Evolutionary conservation across 2,329 filamentous ascomycete genomes (phyloP), one percentile per base, ranked within the genome.

Genomic region (Phaeosphaeria sp.): DNA sequence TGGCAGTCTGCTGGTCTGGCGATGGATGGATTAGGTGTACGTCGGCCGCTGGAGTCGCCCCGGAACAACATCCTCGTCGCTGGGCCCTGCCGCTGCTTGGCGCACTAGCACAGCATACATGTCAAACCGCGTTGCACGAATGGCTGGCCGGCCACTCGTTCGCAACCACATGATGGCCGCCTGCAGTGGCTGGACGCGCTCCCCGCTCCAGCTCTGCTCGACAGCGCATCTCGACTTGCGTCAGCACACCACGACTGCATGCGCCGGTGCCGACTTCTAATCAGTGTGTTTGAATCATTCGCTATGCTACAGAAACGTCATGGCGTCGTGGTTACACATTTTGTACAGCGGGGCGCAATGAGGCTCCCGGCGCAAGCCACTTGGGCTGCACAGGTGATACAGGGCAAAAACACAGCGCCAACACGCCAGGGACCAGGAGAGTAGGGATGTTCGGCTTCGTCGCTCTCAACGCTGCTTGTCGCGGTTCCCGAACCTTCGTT

Each of bases 281-380:
- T 13, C 30, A 36, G 15, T 36, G 30, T 24, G 4, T 39, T 40
- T 42, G 15, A n/a, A 21, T 45, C 49, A 45, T 45, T 53, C 9
- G 43, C 50, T 45, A 53, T 45, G 30, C 43, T 45, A 52, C 49
- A 52, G 25, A 45, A 42, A 49, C 33, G 25, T 59, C 62, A 49
- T 59, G 45, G 52, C 52, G 59, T 56, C 48, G 52, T 67, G 56
- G 43, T 65, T 63, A 67, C 63, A 69, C 50, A 50, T 65, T 61
- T 68, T 67, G 63, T 72, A 73, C 69, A 71, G 49, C 53, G 49
- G 61, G 51, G 56, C 22, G 49, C 49, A 51, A 57, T 33, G 43
- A 27, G 20, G 17, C 42, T 49, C 33, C 21, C 43, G 40, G 40
- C 46, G 51, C 56, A 55, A 48, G 56, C 53, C 46, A 54, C 52